Percentiles rank a stretch among this genome's conserved stretches.
phyloP scores from a whole-genome alignment of 1,139 yeast genomes.

The Diutina rugosa region DNA sequence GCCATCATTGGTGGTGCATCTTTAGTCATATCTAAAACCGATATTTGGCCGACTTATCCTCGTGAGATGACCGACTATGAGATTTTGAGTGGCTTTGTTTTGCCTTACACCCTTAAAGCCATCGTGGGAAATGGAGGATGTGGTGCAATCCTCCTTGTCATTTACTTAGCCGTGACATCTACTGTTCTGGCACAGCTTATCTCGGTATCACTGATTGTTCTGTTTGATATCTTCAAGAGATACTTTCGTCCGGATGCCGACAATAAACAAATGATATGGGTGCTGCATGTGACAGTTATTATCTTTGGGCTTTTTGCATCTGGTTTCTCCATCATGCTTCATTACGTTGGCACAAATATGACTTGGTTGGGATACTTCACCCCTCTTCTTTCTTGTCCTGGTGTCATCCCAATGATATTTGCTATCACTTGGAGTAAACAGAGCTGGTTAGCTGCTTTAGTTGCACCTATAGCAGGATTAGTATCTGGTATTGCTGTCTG shows the following conservation, averaged over 20 bases:
- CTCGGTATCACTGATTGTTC: constrained; percentile 17
- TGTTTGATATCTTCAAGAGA: constrained; percentile 18
- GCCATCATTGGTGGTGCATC: constrained; percentile 14
- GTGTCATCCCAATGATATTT: constrained; percentile 19
- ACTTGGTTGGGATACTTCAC: constrained; percentile 24
- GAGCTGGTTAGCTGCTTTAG: constrained; percentile 14
- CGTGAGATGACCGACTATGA: constrained; percentile 13
- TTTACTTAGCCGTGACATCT: constrained; percentile 19
- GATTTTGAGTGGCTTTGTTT: constrained; percentile 15
- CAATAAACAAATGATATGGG: constrained; percentile 15
- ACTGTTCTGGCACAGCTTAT: constrained; percentile 20
- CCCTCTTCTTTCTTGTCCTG: constrained; percentile 23
- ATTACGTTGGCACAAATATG: constrained; percentile 17
- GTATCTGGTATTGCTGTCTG: constrained; percentile 13
- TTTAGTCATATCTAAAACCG: constrained; percentile 13
- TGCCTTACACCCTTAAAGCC: constrained; percentile 16
- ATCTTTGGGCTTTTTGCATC: constrained; percentile 17
- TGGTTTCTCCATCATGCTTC: constrained; percentile 17
- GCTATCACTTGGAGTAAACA: constrained; percentile 21
- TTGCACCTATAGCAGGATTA: constrained; percentile 15
- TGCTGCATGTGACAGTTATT: constrained; percentile 16
- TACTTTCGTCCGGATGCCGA: constrained; percentile 15
- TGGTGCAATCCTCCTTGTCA: constrained; percentile 15
- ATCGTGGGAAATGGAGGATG: constrained; percentile 16
- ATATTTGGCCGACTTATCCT: constrained; percentile 18